Base-by-base conservation (phyloP, 1,284 basidiomycete species). In the Rhodotorula mucilaginosa region DNA sequence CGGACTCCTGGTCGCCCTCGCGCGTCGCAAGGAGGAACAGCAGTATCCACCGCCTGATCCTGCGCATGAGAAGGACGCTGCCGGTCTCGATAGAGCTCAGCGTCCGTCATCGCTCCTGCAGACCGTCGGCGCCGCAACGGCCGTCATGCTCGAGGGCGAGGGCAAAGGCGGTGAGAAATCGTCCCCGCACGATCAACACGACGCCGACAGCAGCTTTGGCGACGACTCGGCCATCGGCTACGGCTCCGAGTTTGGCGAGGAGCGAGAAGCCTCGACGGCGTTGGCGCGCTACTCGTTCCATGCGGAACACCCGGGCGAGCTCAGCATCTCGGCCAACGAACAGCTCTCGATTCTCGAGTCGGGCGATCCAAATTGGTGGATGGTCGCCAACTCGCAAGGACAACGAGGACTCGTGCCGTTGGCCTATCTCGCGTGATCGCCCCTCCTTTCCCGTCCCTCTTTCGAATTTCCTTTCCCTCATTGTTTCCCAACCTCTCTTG, bases 1-100 rank as follows among this genome's bases (percentile, higher is more conserved):
- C 69, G 93, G 92, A 61, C 90, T 98, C 60, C 83, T 98, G 57
- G 92, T 93, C 89, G 90, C 93, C 0, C 85, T 97, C 19, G 64
- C 68, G 10, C 65, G 73, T 10, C 61, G 75, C 13, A 61, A 63
- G 47, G 74, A 76, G 34, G 73, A 75, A 47, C 73, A 60, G 26
- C 57, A 70, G 58, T 70, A 74, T 61, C 73, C 68, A 5, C 60
- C 61, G 16, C 44, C 19, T 0, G 54, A 64, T 12, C 44, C 62
- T 26, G 26, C 23, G 5, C 44, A 31, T 26, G 34, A 26, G 15
- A 21, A 56, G 26, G 57, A 51, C 21, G 51, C 52, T 23, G 61
- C 49, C 52, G 67, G 49, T 51, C n/a, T 46, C 52, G 34, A 52
- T 6, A 68, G 69, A 16, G 13, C 13, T 26, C 54, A 56, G 54